Conservation (phyloP, 768 basidiomycete genomes). For the Lentinus tigrinus region DNA sequence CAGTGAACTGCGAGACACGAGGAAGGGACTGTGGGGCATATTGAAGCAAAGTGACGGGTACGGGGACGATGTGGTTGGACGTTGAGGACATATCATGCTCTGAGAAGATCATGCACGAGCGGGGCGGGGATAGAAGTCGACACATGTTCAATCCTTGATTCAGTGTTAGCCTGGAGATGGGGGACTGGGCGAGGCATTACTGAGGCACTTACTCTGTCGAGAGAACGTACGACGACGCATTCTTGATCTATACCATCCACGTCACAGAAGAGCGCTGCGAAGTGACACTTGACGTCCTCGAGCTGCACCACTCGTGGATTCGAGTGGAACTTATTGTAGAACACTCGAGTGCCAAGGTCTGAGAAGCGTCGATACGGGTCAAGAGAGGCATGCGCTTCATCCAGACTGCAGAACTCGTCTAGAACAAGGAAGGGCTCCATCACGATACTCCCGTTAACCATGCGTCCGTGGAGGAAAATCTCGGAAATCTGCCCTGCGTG, state of each 20-base stretch:
- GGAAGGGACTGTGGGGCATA: no score
- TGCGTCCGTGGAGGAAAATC: neutral
- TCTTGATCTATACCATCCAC: neutral
- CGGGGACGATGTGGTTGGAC: no score
- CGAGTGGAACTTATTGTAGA: neutral
- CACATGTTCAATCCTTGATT: no score
- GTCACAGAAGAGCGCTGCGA: neutral
- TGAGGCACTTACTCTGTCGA: neutral
- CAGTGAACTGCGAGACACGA: no score
- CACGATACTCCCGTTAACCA: neutral
- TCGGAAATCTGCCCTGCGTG: neutral
- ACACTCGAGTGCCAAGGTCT: neutral
- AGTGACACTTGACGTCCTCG: neutral
- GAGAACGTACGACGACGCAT: neutral
- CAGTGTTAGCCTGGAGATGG: no score
- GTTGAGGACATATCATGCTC: no score
- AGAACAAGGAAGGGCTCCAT: neutral
- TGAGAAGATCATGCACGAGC: no score
- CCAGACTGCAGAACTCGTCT: neutral
- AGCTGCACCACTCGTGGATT: neutral
- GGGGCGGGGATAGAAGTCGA: no score
- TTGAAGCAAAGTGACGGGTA: no score
- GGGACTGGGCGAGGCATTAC: no score
- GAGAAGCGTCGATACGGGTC: neutral
- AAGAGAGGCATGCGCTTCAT: neutral